Base-by-base conservation (phyloP, 768 basidiomycete genomes). In the Sarcodon aspratus region DNA sequence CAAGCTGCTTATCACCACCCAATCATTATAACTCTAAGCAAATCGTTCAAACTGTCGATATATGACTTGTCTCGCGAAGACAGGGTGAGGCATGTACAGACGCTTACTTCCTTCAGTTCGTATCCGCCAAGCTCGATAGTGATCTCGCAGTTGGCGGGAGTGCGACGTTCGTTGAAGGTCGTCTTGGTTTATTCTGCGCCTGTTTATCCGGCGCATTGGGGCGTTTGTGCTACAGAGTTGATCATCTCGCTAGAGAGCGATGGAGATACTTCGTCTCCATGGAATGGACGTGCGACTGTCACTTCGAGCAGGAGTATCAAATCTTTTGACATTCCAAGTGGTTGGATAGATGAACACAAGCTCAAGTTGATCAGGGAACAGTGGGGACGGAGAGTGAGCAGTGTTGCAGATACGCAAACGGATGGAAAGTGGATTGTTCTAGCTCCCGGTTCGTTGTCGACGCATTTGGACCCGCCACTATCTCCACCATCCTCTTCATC, bases 361-460 rank as follows among this genome's bases (percentile, higher is more conserved):
- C 65, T 89, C 36, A 70, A 69, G 27, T 54, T 62, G 18, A 77
- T 87, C 69, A 78, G 77, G 34, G 80, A 84, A 54, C 88, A 90
- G 53, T 88, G 85, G 82, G 72, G 74, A 31, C 82, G 86, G 50
- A 89, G 86, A 61, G 74, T 90, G 15, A 66, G 68, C 40, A 67
- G 70, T 10, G 80, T 91, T 32, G 76, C 80, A n/a, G 82, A 79
- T 55, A 80, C 75, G 12, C 81, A 86, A 57, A 86, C 88, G 6
- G 88, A 90, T 58, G 88, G 88, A 8, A 89, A 86, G 70, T 91
- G 85, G 84, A 79, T 76, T 49, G 80, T 90, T 10, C 71, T 89
- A 44, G 86, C 82, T 11, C 79, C 85, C 11, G 78, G 73, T 44
- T 54, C 54, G 3, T 44, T 47, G 11, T 48, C 49, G 7, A 9